These are phyloP conservation scores for Bjerkandera adusta DNA, from an alignment of 1,284 basidiomycete species.

Conservation along the genomic window DNA sequence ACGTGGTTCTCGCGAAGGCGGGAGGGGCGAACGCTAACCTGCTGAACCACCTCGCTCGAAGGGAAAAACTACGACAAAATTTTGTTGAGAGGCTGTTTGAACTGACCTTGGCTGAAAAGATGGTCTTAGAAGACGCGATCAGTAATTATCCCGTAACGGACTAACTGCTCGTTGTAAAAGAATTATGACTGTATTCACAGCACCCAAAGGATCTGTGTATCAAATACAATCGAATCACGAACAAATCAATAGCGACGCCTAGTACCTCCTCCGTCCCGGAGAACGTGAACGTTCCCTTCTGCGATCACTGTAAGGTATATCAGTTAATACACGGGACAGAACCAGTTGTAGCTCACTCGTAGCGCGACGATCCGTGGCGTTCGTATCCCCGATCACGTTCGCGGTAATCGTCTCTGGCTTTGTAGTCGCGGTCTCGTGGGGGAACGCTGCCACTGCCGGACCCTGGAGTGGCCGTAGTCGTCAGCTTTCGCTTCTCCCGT, in stretches of 20 bases:
- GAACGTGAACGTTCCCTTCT: constrained; percentile 75
- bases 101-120: neutral
- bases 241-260: constrained; percentile 23
- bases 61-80: no score
- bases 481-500: constrained; percentile 77
- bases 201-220: no score
- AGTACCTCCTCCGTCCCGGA: constrained; percentile 70
- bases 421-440: constrained; percentile 48
- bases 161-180: neutral
- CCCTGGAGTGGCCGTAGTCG: constrained; percentile 31
- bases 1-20: no score
- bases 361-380: constrained; percentile 59
- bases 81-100: neutral
- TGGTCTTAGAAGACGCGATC: neutral
- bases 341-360: constrained; percentile 60
- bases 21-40: no score
- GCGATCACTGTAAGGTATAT: constrained; percentile 24
- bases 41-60: no score
- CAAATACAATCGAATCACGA: no score
- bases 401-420: constrained; percentile 61
- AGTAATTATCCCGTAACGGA: neutral
- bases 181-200: neutral
- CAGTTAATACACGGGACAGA: constrained; percentile 4
- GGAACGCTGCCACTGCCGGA: constrained; percentile 25
- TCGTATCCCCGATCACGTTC: constrained; percentile 70